Evolutionary conservation across 768 basidiomycete genomes (phyloP).

Genomic region (Austroboletus festivus): DNA sequence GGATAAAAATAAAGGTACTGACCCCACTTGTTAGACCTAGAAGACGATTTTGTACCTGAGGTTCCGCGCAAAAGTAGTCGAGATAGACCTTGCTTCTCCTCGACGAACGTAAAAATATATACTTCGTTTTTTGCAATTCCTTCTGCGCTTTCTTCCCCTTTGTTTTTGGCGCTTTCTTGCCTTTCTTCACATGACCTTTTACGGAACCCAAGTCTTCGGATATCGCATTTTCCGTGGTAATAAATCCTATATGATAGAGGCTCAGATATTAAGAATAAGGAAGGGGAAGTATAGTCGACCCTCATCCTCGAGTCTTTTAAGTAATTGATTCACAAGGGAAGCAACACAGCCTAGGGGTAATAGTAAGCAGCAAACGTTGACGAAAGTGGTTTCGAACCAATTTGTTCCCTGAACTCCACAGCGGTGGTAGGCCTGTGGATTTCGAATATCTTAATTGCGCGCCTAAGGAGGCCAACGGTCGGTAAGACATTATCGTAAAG

Average conservation of each 20-base stretch:
- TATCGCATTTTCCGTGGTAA: slow-evolving; percentile 47
- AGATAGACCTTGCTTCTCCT: slow-evolving; percentile 46
- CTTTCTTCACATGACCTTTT: slow-evolving; percentile 36
- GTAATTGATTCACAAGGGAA: slow-evolving; percentile 55
- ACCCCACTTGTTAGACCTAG: slow-evolving; percentile 62
- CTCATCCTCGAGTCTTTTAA: slow-evolving; percentile 69
- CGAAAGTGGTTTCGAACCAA: slow-evolving; percentile 44
- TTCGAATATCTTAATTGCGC: slow-evolving; percentile 71
- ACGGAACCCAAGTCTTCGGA: slow-evolving; percentile 49
- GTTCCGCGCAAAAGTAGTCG: slow-evolving; percentile 68
- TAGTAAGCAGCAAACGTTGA: slow-evolving; percentile 5
- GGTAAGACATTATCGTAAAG: not conserved
- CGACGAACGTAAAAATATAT: slow-evolving; percentile 52
- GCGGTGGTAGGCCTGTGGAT: slow-evolving; percentile 40
- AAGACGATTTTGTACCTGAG: slow-evolving; percentile 55
- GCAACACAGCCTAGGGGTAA: slow-evolving; percentile 46
- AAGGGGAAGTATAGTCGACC: slow-evolving; percentile 37
- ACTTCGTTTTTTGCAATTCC: slow-evolving; percentile 54
- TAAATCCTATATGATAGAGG: slow-evolving; percentile 48
- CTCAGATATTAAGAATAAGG: slow-evolving; percentile 5
- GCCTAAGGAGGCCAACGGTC: slow-evolving; percentile 35
- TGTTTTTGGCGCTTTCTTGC: slow-evolving; percentile 40
- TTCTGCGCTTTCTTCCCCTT: slow-evolving; percentile 44
- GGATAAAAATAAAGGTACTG: slow-evolving; percentile 15
- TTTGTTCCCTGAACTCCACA: slow-evolving; percentile 54